These are phyloP conservation scores for Cladophialophora yegresii DNA, from an alignment of 2,329 filamentous ascomycete species.

Conservation along the genomic window DNA sequence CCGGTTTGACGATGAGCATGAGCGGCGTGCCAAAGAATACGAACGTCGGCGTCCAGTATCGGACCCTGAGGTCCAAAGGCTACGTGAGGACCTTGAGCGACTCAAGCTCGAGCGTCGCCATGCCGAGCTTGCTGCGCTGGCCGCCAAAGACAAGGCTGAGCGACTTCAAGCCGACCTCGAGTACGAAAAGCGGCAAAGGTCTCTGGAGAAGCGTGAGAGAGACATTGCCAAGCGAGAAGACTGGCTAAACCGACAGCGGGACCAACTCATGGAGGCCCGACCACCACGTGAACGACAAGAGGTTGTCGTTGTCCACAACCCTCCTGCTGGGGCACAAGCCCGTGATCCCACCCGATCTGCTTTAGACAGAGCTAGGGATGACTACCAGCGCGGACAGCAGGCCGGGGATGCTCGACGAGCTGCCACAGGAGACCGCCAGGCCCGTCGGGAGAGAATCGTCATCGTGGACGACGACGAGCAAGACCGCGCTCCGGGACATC, in stretches of 20 bases:
- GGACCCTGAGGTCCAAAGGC: constrained; percentile 21
- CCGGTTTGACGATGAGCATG: constrained; percentile 5
- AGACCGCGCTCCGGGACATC: constrained; percentile 10
- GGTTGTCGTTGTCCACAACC: constrained; percentile 29
- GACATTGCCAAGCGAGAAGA: constrained; percentile 18
- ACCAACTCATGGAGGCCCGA: constrained; percentile 17
- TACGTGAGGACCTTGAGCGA: constrained; percentile 22
- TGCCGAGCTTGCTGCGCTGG: constrained; percentile 23
- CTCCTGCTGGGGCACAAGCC: neutral
- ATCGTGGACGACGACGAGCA: constrained; percentile 21
- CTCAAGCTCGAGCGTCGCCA: constrained; percentile 26
- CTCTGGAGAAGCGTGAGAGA: constrained; percentile 28
- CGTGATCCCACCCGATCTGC: constrained; percentile 17
- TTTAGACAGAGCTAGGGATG: constrained; percentile 27
- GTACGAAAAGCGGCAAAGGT: constrained; percentile 22
- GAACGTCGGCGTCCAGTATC: constrained; percentile 21
- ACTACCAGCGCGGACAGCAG: constrained; percentile 21
- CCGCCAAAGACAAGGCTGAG: constrained; percentile 19
- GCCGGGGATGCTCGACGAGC: constrained; percentile 17
- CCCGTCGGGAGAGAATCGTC: constrained; percentile 24
- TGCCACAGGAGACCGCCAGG: constrained; percentile 15
- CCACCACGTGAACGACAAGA: constrained; percentile 22
- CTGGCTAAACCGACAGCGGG: constrained; percentile 13
- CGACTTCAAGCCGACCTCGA: constrained; percentile 23
- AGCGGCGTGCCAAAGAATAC: constrained; percentile 16